Evolutionary conservation across 148 eudicot genomes (phyloP).

Genomic region (Pharnaceum exiguum): DNA sequence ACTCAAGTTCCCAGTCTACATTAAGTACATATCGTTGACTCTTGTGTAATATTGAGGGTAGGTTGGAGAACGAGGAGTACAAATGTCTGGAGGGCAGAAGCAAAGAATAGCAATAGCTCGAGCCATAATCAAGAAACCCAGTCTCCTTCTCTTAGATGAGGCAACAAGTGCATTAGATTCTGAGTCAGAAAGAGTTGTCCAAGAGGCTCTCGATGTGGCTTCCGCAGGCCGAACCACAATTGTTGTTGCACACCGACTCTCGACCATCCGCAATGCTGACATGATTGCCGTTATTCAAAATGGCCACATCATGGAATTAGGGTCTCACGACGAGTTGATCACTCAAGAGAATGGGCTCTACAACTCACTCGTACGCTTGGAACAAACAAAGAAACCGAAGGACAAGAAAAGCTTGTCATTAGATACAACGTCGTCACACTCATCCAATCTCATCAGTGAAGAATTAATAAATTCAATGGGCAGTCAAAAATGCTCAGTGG

Average conservation of each 20-base stretch:
- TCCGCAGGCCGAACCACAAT: constrained; percentile 33
- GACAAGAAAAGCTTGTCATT: too few relatives aligned
- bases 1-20: too few relatives aligned
- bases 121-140: constrained; percentile 28
- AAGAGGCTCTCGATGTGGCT: constrained; percentile 31
- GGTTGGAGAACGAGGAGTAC: constrained; percentile 37
- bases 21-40: too few relatives aligned
- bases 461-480: not conserved
- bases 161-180: constrained; percentile 38
- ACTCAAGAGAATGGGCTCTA: constrained; percentile 16
- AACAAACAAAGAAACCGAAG: constrained; percentile 4
- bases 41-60: too few relatives aligned
- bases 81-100: constrained; percentile 41
- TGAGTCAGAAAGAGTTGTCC: constrained; percentile 31
- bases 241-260: constrained; percentile 30
- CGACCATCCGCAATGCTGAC: constrained; percentile 30
- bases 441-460: not conserved
- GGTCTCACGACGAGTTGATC: constrained; percentile 25
- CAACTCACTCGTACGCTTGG: constrained; percentile 19
- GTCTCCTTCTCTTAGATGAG: constrained; percentile 30
- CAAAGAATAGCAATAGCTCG: constrained; percentile 38
- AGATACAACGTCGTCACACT: too few relatives aligned
- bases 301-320: constrained; percentile 25
- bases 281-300: constrained; percentile 21
- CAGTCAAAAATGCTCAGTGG: not conserved